Conservation (phyloP, 345 rosid genomes). For the Sisymbrium altissimum region DNA sequence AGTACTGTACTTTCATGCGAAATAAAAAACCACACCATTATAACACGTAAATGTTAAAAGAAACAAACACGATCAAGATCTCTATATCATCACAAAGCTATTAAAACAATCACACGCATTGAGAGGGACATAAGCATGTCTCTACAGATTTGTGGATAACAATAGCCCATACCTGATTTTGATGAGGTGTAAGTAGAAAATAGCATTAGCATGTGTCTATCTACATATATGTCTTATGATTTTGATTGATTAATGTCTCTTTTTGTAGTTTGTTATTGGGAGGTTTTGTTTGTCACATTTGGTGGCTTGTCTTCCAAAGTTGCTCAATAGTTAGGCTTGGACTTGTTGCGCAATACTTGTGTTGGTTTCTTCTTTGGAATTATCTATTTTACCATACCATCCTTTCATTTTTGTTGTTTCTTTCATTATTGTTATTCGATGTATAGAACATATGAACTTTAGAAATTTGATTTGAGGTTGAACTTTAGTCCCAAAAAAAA, state of each 20-base stretch:
- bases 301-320: slow-evolving; percentile 29
- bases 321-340: slow-evolving; percentile 27
- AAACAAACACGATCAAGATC: not conserved
- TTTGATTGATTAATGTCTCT: not conserved
- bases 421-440: not conserved
- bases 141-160: slow-evolving; percentile 17
- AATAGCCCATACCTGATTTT: slow-evolving; percentile 24
- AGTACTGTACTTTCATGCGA: not conserved
- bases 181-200: slow-evolving; percentile 24
- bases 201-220: slow-evolving; percentile 5
- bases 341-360: slow-evolving; percentile 29
- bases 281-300: slow-evolving; percentile 26
- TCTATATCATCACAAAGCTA: not conserved
- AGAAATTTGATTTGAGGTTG: not conserved
- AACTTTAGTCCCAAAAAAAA: no score
- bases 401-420: not conserved
- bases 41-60: not conserved
- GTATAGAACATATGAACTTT: not conserved
- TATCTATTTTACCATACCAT: slow-evolving; percentile 3
- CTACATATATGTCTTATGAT: not conserved
- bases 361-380: slow-evolving; percentile 26
- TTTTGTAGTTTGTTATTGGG: slow-evolving; percentile 30
- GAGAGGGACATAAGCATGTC: slow-evolving; percentile 15
- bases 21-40: not conserved
- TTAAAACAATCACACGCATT: not conserved